Percentiles rank a stretch among this genome's conserved stretches.
Evolutionary conservation across 2,329 filamentous ascomycete species (phyloP).

Genomic region (Beauveria asiatica): DNA sequence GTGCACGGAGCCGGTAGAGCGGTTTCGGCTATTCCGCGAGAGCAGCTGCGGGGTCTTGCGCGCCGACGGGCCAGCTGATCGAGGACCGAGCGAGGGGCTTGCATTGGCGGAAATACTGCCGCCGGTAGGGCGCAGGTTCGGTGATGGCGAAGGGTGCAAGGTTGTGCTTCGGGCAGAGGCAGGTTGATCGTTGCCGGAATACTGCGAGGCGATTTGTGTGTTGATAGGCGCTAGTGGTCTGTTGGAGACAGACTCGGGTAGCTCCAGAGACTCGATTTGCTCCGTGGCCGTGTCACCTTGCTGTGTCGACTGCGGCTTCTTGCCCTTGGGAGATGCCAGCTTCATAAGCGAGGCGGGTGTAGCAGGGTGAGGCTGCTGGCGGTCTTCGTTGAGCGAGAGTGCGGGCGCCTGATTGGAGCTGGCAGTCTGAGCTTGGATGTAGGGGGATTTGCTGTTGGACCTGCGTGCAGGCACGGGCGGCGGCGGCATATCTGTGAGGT

Average conservation of each 20-base stretch:
- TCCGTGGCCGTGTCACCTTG: slow-evolving; percentile 38
- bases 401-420: slow-evolving; percentile 13
- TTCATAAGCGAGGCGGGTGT: slow-evolving; percentile 87
- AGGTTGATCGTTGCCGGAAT: slow-evolving; percentile 27
- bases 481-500: slow-evolving; percentile 57
- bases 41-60: slow-evolving; percentile 49
- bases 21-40: slow-evolving; percentile 56
- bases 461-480: slow-evolving; percentile 58
- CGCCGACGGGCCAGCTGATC: slow-evolving; percentile 35
- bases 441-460: slow-evolving; percentile 59
- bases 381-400: slow-evolving; percentile 14
- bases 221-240: slow-evolving; percentile 27
- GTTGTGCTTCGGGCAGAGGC: slow-evolving; percentile 41
- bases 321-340: slow-evolving; percentile 48
- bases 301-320: slow-evolving; percentile 33
- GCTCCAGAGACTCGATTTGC: slow-evolving; percentile 49
- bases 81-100: slow-evolving; percentile 54
- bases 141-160: slow-evolving; percentile 42
- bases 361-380: slow-evolving; percentile 52
- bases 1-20: slow-evolving; percentile 65
- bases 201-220: slow-evolving; percentile 32
- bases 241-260: slow-evolving; percentile 60
- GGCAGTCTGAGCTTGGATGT: slow-evolving; percentile 48
- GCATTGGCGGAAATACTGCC: slow-evolving; percentile 47
- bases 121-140: slow-evolving; percentile 29